Percentiles rank a stretch among this genome's conserved stretches.
Evolutionary conservation across 2,329 filamentous ascomycete genomes (phyloP).

Genomic region (Exophiala sp.): DNA sequence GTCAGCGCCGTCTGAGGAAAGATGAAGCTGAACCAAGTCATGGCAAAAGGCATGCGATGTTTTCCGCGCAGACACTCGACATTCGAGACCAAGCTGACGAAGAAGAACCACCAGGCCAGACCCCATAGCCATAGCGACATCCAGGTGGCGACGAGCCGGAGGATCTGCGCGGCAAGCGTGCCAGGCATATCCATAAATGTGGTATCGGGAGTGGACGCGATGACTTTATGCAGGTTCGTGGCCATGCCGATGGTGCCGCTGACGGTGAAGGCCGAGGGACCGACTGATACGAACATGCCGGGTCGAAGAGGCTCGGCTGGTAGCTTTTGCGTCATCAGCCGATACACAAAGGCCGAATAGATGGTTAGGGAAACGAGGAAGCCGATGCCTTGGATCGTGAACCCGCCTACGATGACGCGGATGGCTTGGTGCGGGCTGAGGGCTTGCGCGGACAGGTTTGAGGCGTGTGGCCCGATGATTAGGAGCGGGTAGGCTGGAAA

Average conservation of each 20-base stretch:
- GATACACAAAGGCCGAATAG: slow-evolving; percentile 75
- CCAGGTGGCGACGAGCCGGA: slow-evolving; percentile 55
- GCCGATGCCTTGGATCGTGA: slow-evolving; percentile 58
- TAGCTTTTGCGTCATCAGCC: slow-evolving; percentile 81
- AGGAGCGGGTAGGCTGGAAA: slow-evolving; percentile 79
- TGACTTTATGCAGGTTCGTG: slow-evolving; percentile 43
- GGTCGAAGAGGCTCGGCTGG: slow-evolving; percentile 69
- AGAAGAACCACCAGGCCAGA: slow-evolving; percentile 76
- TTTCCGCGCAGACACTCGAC: slow-evolving; percentile 16
- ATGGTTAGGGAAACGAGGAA: slow-evolving; percentile 69
- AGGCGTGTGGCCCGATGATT: slow-evolving; percentile 67
- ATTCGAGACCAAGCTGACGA: slow-evolving; percentile 63
- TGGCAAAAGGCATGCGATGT: slow-evolving; percentile 63
- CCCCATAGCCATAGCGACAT: slow-evolving; percentile 74
- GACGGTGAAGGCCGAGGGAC: slow-evolving; percentile 65
- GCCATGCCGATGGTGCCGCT: slow-evolving; percentile 57
- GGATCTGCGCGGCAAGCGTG: slow-evolving; percentile 48
- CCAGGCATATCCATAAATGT: slow-evolving; percentile 53
- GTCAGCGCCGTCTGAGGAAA: slow-evolving; percentile 72
- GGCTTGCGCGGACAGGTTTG: slow-evolving; percentile 49
- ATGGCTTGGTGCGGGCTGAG: slow-evolving; percentile 40
- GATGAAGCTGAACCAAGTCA: slow-evolving; percentile 81
- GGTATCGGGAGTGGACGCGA: slow-evolving; percentile 36
- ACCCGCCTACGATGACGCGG: slow-evolving; percentile 54
- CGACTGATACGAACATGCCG: slow-evolving; percentile 80